These are phyloP conservation scores for Macrolepiota fuliginosa DNA, from an alignment of 768 basidiomycete species.

Conservation along the genomic window DNA sequence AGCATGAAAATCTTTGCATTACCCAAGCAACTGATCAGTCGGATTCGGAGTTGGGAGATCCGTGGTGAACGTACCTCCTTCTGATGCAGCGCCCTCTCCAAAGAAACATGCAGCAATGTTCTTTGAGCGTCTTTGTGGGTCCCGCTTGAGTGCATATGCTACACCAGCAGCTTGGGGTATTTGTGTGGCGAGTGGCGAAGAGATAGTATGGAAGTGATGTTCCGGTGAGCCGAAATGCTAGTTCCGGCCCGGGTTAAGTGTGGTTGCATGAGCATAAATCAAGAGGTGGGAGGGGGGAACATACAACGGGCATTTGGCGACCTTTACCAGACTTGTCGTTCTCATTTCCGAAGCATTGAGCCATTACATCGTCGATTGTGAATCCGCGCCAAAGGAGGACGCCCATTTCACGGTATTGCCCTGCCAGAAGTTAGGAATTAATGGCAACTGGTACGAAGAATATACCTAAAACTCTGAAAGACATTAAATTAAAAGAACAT, in stretches of 20 bases:
- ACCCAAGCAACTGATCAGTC: background rate
- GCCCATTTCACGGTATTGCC: conserved; percentile 92
- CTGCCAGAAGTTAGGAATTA: conserved; percentile 29
- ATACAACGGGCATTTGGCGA: conserved; percentile 90
- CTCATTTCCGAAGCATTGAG: conserved; percentile 86
- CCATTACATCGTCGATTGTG: conserved; percentile 77
- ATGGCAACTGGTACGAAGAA: background rate
- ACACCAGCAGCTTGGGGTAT: conserved; percentile 95
- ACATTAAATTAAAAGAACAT: background rate
- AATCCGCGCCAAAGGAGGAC: conserved; percentile 89
- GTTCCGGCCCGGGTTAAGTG: conserved; percentile 12
- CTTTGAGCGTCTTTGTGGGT: conserved; percentile 60
- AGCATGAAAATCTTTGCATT: conserved; percentile 77
- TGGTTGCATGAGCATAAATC: background rate
- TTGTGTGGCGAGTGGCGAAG: conserved; percentile 90
- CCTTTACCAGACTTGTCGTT: conserved; percentile 82
- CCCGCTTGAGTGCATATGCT: conserved; percentile 83
- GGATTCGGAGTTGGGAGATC: background rate
- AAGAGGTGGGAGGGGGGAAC: conserved; percentile 16
- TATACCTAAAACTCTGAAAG: conserved; percentile 68
- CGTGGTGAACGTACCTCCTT: conserved; percentile 53
- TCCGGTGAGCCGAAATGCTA: conserved; percentile 84
- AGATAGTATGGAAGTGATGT: conserved; percentile 92
- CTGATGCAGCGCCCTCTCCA: conserved; percentile 92
- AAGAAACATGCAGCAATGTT: conserved; percentile 88